A percentile compares a stretch with the other conserved stretches of the same genome.
These are phyloP conservation scores for Beauveria sp. DNA, from an alignment of 2,329 filamentous ascomycete genomes.

Conservation along the genomic window DNA sequence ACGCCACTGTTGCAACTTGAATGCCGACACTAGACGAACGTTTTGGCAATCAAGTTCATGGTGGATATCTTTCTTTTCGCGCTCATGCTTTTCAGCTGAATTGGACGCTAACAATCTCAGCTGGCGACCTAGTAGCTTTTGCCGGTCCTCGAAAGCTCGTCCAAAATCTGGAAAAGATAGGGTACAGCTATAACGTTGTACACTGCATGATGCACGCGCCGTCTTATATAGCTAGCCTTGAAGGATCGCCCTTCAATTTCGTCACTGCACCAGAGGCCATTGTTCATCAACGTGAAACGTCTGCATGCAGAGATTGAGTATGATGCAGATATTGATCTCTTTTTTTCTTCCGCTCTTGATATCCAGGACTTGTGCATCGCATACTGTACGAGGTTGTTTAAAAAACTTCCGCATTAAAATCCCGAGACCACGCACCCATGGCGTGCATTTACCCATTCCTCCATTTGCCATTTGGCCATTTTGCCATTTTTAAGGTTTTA, in stretches of 20 bases:
- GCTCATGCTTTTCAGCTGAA: not conserved
- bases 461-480: too few relatives aligned
- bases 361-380: not conserved
- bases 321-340: not conserved
- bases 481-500: not conserved
- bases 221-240: not conserved
- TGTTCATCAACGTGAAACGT: slow-evolving; percentile 1
- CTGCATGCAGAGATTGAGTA: not conserved
- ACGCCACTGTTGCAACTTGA: too few relatives aligned
- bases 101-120: not conserved
- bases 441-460: too few relatives aligned
- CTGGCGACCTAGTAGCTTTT: not conserved
- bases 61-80: not conserved
- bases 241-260: not conserved
- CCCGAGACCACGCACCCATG: not conserved
- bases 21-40: too few relatives aligned
- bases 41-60: not conserved
- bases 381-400: not conserved
- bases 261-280: not conserved
- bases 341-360: not conserved
- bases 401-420: too few relatives aligned
- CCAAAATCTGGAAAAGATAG: not conserved
- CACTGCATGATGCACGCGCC: not conserved
- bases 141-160: too few relatives aligned
- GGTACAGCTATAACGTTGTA: not conserved